Evolutionary conservation across 2,329 filamentous ascomycete species (phyloP).

Genomic region (Verticillium klebahnii): DNA sequence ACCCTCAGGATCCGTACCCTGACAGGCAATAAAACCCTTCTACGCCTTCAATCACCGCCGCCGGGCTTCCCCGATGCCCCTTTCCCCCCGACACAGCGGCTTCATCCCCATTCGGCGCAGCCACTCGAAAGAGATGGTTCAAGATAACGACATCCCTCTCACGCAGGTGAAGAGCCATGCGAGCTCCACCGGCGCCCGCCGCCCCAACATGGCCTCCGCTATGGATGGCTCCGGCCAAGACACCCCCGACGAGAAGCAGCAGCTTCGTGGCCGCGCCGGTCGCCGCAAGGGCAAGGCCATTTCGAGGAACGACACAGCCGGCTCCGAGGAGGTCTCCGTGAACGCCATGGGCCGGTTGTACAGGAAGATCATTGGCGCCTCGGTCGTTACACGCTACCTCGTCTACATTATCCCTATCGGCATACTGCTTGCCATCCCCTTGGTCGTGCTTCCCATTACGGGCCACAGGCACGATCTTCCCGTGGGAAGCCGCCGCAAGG

Average conservation of each 20-base stretch:
- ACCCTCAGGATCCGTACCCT: conserved; percentile 5
- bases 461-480: conserved; percentile 21
- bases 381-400: conserved; percentile 60
- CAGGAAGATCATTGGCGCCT: conserved; percentile 59
- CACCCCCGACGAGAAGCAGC: conserved; percentile 40
- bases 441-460: conserved; percentile 49
- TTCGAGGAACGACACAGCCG: conserved; percentile 38
- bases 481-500: neutral
- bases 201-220: conserved; percentile 33
- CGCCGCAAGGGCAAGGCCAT: conserved; percentile 46
- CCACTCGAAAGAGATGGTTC: conserved; percentile 24
- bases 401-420: conserved; percentile 64
- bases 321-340: conserved; percentile 48
- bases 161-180: conserved; percentile 50
- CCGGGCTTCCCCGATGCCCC: conserved; percentile 19
- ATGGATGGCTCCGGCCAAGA: conserved; percentile 25
- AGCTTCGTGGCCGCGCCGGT: conserved; percentile 33
- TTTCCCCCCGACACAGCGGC: conserved; percentile 34
- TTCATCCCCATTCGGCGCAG: conserved; percentile 37
- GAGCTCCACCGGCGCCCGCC: conserved; percentile 49
- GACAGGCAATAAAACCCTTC: neutral
- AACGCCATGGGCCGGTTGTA: conserved; percentile 65
- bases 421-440: conserved; percentile 55
- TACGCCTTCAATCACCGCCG: neutral
- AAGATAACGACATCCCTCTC: conserved; percentile 47